Base-by-base conservation (phyloP, 768 basidiomycete species). In the Trametes meyenii region DNA sequence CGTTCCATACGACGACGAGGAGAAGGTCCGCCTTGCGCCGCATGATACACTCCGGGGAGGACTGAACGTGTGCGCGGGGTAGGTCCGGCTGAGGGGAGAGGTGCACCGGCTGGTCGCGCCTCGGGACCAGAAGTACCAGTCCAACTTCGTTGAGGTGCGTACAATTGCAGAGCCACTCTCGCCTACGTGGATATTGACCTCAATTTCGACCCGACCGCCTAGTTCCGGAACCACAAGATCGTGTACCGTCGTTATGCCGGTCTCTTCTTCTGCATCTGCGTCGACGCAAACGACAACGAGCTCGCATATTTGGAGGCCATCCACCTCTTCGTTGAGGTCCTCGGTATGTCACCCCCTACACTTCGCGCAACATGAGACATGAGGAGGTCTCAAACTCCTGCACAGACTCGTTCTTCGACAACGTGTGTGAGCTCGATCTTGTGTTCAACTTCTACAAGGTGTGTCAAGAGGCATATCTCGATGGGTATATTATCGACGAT, bases 391-490 rank as follows among this genome's bases (percentile, higher is more conserved):
- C 49, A 45, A 42, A 35, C 19, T 12, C 59, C 13, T 53, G 23
- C 59, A 57, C 60, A 97, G 96, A 98, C 72, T 87, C 95, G 0
- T 99, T 98, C 81, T 99, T 99, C 70, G 95, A 98, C 72, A 98
- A 99, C 67, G 97, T 99, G 1, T 98, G 97, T 77, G 96, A 98
- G 74, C 80, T 98, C 33, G 97, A 98, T 71, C 84, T 99, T 0
- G 97, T 99, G 2, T 99, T 98, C 80, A 98, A 98, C 75, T 99
- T 98, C 73, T 97, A 98, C 77, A 98, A 98, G 81, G 93, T 90
- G 43, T 19, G 74, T 62, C n/a, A 3, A 33, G 29, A 3, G 8
- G 8, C 29, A 8, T 3, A 3, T 33, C 29, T 8, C 29, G 29
- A 8, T 33, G 8, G 29, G 8, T 8, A 8, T 3, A 3, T 8